Base-by-base conservation (phyloP, 2,329 filamentous ascomycete genomes). In the Boeremia exigua region DNA sequence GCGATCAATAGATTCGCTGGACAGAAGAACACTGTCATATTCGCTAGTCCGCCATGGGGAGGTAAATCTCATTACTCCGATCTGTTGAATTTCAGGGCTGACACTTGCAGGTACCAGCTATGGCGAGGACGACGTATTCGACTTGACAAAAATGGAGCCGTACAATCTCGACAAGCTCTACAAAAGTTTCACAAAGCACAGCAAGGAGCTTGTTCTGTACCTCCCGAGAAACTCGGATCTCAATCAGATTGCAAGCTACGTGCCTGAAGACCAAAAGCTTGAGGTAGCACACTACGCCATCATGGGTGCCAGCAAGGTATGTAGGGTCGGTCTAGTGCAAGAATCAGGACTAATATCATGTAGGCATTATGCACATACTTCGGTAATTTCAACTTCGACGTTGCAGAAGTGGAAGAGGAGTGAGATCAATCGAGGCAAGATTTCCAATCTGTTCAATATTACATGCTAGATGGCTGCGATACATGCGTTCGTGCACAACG, bases 141-240 rank as follows among this genome's bases (percentile, higher is more conserved):
- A 97, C 69, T 79, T 98, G 48, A 82, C 83, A 48, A 87, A 83
- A 12, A 98, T 99, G 95, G 83, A 93, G 75, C 95, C 95, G 0
- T 99, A 99, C 71, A 88, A 78, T n/a, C 76, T 79, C 14, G 77
- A 73, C 2, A 71, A 72, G 45, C 73, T 78, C 45, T 81, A 79
- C 57, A 74, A 71, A 33, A 74, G 68, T 50, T 66, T 80, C 62
- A 58, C 69, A 36, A 61, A 71, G 60, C 57, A 67, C 43, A 69
- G 61, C 83, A 76, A 79, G 30, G 77, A 87, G 55, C 72, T 88
- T 47, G 90, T 90, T 1, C 81, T 99, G 6, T 99, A 90, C 69
- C 80, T 99, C 15, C 95, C 96, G 1, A 84, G 96, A 14, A 75
- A 66, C 5, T 76, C 73, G 8, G 71, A 77, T 56, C 59, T 77